A percentile compares a stretch with the other conserved stretches of the same genome.
Conservation (phyloP, 192 early-diverging fungal species). For the Linnemannia schmuckeri region DNA sequence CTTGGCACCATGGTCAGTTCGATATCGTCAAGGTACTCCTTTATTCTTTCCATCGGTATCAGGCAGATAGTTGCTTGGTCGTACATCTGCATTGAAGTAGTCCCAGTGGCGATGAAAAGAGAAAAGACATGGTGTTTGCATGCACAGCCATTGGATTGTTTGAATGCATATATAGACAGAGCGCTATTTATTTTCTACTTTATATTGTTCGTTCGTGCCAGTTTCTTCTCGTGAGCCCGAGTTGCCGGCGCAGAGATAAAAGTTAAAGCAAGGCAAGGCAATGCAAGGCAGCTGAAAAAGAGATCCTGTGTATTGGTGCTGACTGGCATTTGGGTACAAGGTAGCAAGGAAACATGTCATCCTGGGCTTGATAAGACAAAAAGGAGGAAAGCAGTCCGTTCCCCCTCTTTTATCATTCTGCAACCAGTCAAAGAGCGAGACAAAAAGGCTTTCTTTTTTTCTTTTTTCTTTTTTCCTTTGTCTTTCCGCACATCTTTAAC, state of each 20-base stretch:
- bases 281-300: neutral
- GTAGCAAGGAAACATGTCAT: neutral
- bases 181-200: neutral
- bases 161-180: neutral
- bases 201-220: neutral
- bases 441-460: neutral
- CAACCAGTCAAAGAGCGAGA: neutral
- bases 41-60: too few relatives aligned
- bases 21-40: too few relatives aligned
- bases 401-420: neutral
- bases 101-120: neutral
- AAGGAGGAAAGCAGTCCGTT: neutral
- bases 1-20: too few relatives aligned
- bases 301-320: neutral
- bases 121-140: neutral
- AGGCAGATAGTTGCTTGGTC: neutral
- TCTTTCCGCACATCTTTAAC: neutral
- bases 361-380: neutral
- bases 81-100: neutral
- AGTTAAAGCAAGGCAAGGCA: neutral
- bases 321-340: neutral
- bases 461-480: neutral
- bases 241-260: neutral
- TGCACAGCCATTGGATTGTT: neutral
- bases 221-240: neutral